Percentiles rank a stretch among this genome's conserved stretches.
These are phyloP conservation scores for Penicillium sp. DNA, from an alignment of 2,329 filamentous ascomycete species.

Conservation along the genomic window DNA sequence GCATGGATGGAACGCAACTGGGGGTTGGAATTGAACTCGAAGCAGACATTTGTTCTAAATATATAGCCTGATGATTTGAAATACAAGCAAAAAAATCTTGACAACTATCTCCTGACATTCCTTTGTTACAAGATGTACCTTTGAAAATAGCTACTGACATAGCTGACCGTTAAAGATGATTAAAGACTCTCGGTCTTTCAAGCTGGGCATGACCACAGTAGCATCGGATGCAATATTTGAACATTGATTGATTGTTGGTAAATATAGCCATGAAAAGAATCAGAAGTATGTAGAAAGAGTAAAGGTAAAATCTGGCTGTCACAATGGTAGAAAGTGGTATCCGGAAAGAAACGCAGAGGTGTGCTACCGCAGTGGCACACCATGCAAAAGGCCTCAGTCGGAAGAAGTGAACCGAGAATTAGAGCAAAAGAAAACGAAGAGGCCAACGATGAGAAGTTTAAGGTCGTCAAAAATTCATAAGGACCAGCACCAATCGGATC, in stretches of 20 bases:
- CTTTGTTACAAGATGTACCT: too few relatives aligned
- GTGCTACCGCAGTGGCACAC: conserved; percentile 10
- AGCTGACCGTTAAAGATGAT: too few relatives aligned
- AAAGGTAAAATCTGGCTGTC: conserved; percentile 3
- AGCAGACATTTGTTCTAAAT: too few relatives aligned
- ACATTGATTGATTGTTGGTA: background rate
- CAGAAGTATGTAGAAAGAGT: conserved; percentile 7
- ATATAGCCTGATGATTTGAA: background rate
- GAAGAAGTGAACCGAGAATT: conserved; percentile 10
- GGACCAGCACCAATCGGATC: conserved; percentile 25
- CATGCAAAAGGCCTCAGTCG: conserved; percentile 21
- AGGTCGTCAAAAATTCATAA: conserved; percentile 39
- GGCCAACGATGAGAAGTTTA: conserved; percentile 16
- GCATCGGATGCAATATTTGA: background rate
- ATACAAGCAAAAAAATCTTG: background rate
- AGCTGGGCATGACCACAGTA: too few relatives aligned
- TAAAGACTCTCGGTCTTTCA: too few relatives aligned
- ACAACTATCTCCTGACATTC: too few relatives aligned
- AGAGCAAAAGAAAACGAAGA: conserved; percentile 6
- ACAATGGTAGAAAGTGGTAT: conserved; percentile 17
- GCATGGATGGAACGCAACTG: too few relatives aligned
- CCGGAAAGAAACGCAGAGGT: conserved; percentile 20
- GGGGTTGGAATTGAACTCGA: too few relatives aligned
- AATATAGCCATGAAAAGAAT: background rate
- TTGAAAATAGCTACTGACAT: too few relatives aligned